Evolutionary conservation across 106 monocot species (phyloP), one percentile per base, ranked within the genome.

Genomic region (Apostasia shenzhenica): DNA sequence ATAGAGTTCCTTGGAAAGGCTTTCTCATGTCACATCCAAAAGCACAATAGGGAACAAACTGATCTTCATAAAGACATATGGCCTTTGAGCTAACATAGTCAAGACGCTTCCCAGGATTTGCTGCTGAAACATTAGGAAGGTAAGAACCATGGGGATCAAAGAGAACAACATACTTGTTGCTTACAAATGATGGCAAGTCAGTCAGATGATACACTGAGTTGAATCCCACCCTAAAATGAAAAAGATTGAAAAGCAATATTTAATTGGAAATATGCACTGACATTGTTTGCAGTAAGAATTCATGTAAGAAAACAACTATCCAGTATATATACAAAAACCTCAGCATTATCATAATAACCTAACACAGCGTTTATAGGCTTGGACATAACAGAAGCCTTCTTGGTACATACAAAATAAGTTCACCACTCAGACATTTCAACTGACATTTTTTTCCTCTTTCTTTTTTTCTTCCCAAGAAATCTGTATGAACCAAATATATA

Each of bases 131-230:
- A 83, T 90, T 92, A n/a, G 97, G 97, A 77, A 97, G 89, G 67
- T 83, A 90, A 66, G 82, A 77, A 71, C 92, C 82, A 67, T 97
- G 97, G 45, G 97, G 97, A 74, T 97, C 97, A 81, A 97, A 97
- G 49, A 92, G 12, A 61, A 97, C 97, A 68, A 78, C 82, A 76
- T 97, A 92, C 55, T 97, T 92, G 68, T 73, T 78, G 66, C 97
- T 97, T 50, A 97, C 97, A 62, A 97, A 97, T 39, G 97, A 97
- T 70, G 97, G 97, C 75, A 97, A 81, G 70, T 97, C 97, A 44
- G 97, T 92, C n/a, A 97, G 61, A 81, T 97, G 97, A 74, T 97
- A 97, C 59, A 97, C 89, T 39, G 97, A 97, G 82, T 97, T 97
- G 76, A 97, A 97, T 41, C 97, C 97, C 43, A 97, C 97, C 79